phyloP scores from a whole-genome alignment of 768 basidiomycete species.

The Lactarius trivialis region DNA sequence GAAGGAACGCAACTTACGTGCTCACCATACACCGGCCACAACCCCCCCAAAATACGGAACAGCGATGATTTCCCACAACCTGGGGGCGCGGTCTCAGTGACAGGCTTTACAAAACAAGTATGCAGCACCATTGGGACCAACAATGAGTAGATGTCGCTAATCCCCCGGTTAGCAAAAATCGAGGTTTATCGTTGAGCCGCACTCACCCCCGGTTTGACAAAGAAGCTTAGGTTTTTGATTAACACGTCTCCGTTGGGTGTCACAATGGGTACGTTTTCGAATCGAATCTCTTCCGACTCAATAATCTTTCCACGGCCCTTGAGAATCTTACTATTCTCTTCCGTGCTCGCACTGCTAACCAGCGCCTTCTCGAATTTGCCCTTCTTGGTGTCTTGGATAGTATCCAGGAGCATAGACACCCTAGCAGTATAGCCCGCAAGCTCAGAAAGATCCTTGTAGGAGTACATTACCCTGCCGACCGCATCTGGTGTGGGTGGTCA shows the following conservation, averaged over 20 bases:
- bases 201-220: slow-evolving; percentile 78
- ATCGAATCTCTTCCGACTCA: slow-evolving; percentile 83
- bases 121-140: slow-evolving; percentile 80
- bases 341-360: slow-evolving; percentile 64
- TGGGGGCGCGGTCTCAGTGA: slow-evolving; percentile 25
- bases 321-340: slow-evolving; percentile 70
- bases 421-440: slow-evolving; percentile 93
- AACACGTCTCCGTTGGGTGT: slow-evolving; percentile 95
- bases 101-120: background rate
- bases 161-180: background rate
- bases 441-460: slow-evolving; percentile 94
- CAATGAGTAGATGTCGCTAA: slow-evolving; percentile 85
- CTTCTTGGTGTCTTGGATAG: slow-evolving; percentile 78
- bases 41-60: slow-evolving; percentile 91
- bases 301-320: slow-evolving; percentile 71
- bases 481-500: slow-evolving; percentile 54
- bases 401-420: slow-evolving; percentile 81
- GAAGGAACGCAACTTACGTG: background rate
- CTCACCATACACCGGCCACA: slow-evolving; percentile 79
- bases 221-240: slow-evolving; percentile 77
- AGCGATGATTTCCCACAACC: slow-evolving; percentile 86
- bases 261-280: slow-evolving; percentile 90
- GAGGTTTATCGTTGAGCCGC: background rate
- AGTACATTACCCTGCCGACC: slow-evolving; percentile 93
- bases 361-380: slow-evolving; percentile 87